These are phyloP conservation scores for Debaryomyces hansenii DNA, from an alignment of 805 yeast genomes.

Conservation along the genomic window DNA sequence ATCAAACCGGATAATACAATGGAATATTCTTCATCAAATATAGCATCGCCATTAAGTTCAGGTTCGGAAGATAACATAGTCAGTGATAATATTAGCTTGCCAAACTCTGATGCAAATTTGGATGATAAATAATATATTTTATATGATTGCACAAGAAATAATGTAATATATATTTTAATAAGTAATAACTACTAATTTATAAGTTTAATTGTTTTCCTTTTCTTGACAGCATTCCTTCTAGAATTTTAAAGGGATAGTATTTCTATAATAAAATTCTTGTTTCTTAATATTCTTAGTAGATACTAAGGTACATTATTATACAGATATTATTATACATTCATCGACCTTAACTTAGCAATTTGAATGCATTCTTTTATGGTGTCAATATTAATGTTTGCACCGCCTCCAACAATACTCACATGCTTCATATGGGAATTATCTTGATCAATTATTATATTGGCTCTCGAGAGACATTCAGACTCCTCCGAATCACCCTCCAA, in stretches of 20 bases:
- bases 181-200: too few species aligned
- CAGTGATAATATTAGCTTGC: slow-evolving; percentile 2
- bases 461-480: slow-evolving; percentile 51
- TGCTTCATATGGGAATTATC: slow-evolving; percentile 23
- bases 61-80: slow-evolving; percentile 5
- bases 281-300: too few species aligned
- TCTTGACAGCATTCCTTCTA: too few species aligned
- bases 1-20: slow-evolving; percentile 22
- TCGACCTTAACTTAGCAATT: slow-evolving; percentile 49
- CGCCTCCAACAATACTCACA: slow-evolving; percentile 51
- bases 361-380: slow-evolving; percentile 47
- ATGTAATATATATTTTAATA: background rate
- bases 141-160: background rate
- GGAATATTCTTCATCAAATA: slow-evolving; percentile 19
- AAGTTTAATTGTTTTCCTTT: too few species aligned
- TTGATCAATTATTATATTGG: slow-evolving; percentile 43
- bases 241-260: too few species aligned
- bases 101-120: background rate
- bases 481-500: slow-evolving; percentile 87
- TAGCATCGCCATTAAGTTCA: slow-evolving; percentile 6
- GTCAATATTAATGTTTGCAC: slow-evolving; percentile 46
- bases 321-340: slow-evolving; percentile 14
- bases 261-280: too few species aligned
- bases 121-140: background rate
- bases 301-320: background rate